Conservation (phyloP, 139 green algal species). For the Prasinococcaceae sp. region DNA sequence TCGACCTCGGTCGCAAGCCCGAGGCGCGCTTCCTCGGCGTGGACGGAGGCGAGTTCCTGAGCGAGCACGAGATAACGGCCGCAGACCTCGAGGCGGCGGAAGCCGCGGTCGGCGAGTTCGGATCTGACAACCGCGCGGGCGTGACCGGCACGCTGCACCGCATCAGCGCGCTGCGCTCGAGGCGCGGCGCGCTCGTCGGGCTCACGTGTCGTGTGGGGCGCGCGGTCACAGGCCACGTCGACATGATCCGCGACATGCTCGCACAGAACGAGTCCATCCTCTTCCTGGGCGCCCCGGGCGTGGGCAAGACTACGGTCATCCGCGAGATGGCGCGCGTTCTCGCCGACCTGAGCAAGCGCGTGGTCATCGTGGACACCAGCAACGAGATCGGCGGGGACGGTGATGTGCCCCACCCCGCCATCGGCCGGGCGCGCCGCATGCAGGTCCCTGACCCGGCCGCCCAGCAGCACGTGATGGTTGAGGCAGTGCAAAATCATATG, state of each 20-base stretch:
- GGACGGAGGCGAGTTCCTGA: conserved; percentile 32
- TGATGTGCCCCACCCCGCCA: conserved; percentile 82
- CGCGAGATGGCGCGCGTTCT: conserved; percentile 79
- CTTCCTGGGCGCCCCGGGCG: conserved; percentile 68
- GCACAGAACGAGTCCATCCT: conserved; percentile 50
- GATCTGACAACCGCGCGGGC: conserved; percentile 64
- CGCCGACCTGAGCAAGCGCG: conserved; percentile 56
- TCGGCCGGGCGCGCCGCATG: conserved; percentile 82
- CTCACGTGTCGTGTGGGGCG: conserved; percentile 90
- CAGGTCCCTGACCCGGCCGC: conserved; percentile 61
- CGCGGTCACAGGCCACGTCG: conserved; percentile 76
- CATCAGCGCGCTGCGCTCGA: conserved; percentile 72
- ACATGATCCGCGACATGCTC: conserved; percentile 86
- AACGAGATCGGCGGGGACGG: conserved; percentile 89
- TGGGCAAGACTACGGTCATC: conserved; percentile 80
- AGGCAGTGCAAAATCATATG: conserved; percentile 97
- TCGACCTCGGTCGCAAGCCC: conserved; percentile 46
- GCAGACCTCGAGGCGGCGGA: not conserved
- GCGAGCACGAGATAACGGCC: conserved; percentile 25
- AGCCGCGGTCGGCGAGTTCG: conserved; percentile 55
- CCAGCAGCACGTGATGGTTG: conserved; percentile 91
- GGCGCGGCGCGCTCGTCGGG: conserved; percentile 68
- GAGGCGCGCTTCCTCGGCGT: conserved; percentile 47
- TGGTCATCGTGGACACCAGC: conserved; percentile 62
- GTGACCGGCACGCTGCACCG: conserved; percentile 60